Conservation (phyloP, 164 flowering plant species). For the Umbellularia californica region DNA sequence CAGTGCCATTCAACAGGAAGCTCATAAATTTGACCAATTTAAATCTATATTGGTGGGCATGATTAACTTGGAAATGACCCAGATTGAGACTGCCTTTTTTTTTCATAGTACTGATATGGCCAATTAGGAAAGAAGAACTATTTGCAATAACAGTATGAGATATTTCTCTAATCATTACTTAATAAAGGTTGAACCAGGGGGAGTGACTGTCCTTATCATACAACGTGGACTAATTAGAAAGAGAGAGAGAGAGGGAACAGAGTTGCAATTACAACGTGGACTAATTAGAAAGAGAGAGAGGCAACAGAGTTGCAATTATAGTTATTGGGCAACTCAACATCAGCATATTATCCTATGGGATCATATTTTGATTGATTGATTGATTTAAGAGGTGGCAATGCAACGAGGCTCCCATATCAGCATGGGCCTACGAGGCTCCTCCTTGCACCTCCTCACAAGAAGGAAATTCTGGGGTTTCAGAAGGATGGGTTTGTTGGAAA, state of each 20-base stretch:
- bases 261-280: neutral
- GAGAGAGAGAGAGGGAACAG: neutral
- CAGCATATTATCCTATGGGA: neutral
- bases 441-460: slow-evolving; percentile 43
- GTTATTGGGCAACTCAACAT: neutral
- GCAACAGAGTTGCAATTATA: neutral
- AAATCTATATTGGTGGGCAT: no score
- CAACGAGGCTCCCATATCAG: slow-evolving; percentile 54
- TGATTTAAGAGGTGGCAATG: slow-evolving; percentile 66
- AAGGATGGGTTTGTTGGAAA: neutral
- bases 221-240: neutral
- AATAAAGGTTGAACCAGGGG: neutral
- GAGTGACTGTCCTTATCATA: neutral
- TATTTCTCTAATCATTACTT: neutral
- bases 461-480: slow-evolving; percentile 7
- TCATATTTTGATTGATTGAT: neutral
- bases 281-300: neutral
- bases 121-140: no score
- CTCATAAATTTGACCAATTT: no score
- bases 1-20: no score
- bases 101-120: no score
- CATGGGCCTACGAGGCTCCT: slow-evolving; percentile 44
- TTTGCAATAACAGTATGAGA: neutral
- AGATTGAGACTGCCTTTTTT: no score
- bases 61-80: no score